These are phyloP conservation scores for Rhizopogon vesiculosus DNA, from an alignment of 768 basidiomycete genomes.

Conservation along the genomic window DNA sequence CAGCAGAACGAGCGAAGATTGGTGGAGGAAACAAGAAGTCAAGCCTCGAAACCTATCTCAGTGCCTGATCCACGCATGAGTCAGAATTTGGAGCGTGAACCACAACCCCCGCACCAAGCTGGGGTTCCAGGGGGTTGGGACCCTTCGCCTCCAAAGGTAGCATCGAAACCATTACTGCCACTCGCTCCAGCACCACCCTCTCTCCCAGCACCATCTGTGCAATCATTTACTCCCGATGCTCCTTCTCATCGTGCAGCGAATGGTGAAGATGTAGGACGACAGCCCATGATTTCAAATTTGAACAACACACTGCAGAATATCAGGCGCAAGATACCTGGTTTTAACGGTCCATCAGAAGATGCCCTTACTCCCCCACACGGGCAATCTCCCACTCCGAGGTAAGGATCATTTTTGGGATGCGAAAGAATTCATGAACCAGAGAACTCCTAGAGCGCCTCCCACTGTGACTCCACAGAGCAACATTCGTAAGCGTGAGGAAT, in stretches of 20 bases:
- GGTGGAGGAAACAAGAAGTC: constrained; percentile 38
- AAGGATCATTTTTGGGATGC: not conserved
- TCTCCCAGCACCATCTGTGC: not conserved
- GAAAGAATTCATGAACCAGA: not conserved
- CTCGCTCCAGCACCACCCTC: constrained; percentile 10
- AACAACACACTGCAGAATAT: constrained; percentile 20
- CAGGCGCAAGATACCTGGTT: constrained; percentile 19
- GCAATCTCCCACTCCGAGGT: not conserved
- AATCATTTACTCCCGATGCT: not conserved
- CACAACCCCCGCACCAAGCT: constrained; percentile 12
- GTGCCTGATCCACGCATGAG: constrained; percentile 10
- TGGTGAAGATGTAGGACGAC: not conserved
- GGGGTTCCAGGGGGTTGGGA: constrained; percentile 21
- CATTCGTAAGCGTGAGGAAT: constrained; percentile 31
- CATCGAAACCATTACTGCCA: not conserved
- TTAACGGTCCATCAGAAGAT: constrained; percentile 8
- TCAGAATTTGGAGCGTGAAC: not conserved
- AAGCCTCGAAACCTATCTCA: constrained; percentile 12
- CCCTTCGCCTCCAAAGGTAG: not conserved
- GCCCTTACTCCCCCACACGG: not conserved
- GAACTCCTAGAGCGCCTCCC: constrained; percentile 12
- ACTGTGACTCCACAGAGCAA: constrained; percentile 37
- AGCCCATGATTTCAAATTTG: constrained; percentile 3
- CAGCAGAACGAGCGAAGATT: constrained; percentile 65
- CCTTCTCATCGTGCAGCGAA: not conserved